A percentile compares a stretch with the other conserved stretches of the same genome.
phyloP scores from a whole-genome alignment of 768 basidiomycete species.

The Goffeauzyma gilvescens region DNA sequence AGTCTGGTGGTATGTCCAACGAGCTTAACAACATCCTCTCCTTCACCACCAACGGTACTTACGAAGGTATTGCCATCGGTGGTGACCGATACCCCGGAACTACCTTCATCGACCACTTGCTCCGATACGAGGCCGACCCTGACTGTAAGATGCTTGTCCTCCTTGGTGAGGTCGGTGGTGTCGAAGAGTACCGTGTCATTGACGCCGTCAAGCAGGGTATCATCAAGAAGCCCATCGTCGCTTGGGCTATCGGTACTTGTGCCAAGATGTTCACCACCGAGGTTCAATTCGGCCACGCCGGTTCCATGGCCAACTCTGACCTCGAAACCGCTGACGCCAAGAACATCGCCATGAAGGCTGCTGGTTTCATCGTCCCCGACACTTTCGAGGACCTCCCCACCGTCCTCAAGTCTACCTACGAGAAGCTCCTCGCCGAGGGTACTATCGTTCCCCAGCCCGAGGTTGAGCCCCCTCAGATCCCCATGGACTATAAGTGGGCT shows the following conservation, averaged over 20 bases:
- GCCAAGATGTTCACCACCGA: constrained; percentile 99
- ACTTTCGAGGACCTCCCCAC: constrained; percentile 91
- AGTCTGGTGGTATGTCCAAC: constrained; percentile 99
- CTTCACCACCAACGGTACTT: constrained; percentile 86
- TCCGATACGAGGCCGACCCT: constrained; percentile 91
- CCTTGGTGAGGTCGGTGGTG: constrained; percentile 94
- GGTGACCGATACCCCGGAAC: constrained; percentile 97
- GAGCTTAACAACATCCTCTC: constrained; percentile 99
- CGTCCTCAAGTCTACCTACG: constrained; percentile 67
- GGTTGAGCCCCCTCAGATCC: constrained; percentile 79
- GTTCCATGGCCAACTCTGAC: constrained; percentile 93
- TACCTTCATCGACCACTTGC: constrained; percentile 95
- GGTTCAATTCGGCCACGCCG: constrained; percentile 98
- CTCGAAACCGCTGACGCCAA: constrained; percentile 95
- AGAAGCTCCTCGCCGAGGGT: constrained; percentile 53
- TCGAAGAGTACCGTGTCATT: constrained; percentile 97
- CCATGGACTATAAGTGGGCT: constrained; percentile 99
- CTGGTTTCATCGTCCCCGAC: constrained; percentile 88
- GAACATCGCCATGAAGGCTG: constrained; percentile 83
- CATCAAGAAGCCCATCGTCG: constrained; percentile 97
- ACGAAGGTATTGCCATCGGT: constrained; percentile 99
- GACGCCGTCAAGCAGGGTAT: constrained; percentile 80
- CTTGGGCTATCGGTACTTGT: constrained; percentile 98
- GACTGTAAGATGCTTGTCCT: constrained; percentile 98
- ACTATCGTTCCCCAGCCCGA: constrained; percentile 52